phyloP scores from a whole-genome alignment of 441 rosid species.

The Adansonia gregorii region DNA sequence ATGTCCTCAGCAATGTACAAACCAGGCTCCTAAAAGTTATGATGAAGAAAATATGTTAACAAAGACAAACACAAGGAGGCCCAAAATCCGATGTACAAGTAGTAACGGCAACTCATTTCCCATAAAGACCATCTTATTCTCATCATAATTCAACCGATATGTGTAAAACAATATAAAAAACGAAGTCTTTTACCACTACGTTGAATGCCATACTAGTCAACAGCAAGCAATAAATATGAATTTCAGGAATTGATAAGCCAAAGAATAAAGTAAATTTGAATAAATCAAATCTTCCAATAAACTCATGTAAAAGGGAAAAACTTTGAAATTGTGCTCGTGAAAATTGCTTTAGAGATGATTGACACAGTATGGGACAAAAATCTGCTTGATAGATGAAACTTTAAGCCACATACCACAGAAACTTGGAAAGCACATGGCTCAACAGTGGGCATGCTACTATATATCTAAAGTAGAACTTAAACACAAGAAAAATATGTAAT shows the following conservation, averaged over 20 bases:
- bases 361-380: constrained; percentile 1
- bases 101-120: constrained; percentile 15
- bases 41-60: constrained; percentile 15
- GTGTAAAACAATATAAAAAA: neutral
- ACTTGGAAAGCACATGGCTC: neutral
- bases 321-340: neutral
- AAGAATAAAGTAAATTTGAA: constrained; percentile 5
- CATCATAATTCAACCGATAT: constrained; percentile 14
- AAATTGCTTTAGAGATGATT: neutral
- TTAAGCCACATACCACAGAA: constrained; percentile 1
- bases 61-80: constrained; percentile 18
- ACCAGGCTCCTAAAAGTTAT: constrained; percentile 49
- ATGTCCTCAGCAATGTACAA: constrained; percentile 57
- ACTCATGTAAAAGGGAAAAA: neutral
- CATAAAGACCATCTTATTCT: constrained; percentile 3
- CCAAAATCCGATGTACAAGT: neutral
- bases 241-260: neutral
- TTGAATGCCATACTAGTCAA: neutral
- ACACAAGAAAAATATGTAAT: neutral
- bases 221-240: neutral
- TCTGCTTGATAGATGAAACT: neutral
- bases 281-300: neutral
- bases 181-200: neutral
- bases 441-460: constrained; percentile 2
- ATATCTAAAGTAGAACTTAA: neutral